Conservation (phyloP, 495 filamentous ascomycete genomes). For the Saxispiralis lemnorum region DNA sequence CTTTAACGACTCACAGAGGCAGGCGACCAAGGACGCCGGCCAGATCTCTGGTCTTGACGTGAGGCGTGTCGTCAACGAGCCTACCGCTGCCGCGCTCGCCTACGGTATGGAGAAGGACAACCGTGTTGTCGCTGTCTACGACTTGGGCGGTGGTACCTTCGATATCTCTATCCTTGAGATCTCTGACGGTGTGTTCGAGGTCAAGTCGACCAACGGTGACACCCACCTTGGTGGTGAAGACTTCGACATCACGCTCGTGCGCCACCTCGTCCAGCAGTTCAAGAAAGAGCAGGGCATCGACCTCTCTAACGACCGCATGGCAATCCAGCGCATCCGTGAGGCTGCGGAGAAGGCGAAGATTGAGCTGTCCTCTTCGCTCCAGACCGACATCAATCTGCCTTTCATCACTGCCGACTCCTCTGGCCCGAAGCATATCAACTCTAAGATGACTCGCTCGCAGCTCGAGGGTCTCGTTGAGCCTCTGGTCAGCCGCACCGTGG, state of each 20-base stretch:
- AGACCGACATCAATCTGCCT: constrained; percentile 96
- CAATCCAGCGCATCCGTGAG: constrained; percentile 97
- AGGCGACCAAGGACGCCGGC: constrained; percentile 97
- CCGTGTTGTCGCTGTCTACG: constrained; percentile 37
- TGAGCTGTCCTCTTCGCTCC: constrained; percentile 85
- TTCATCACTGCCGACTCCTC: constrained; percentile 95
- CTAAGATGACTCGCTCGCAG: constrained; percentile 80
- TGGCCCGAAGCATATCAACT: constrained; percentile 95
- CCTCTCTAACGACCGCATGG: constrained; percentile 87
- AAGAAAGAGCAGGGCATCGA: constrained; percentile 91
- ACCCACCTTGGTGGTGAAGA: constrained; percentile 99
- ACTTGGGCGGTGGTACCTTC: constrained; percentile 98
- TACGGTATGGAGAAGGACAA: constrained; percentile 28
- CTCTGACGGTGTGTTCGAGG: constrained; percentile 94
- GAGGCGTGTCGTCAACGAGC: constrained; percentile 86
- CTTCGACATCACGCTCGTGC: constrained; percentile 92
- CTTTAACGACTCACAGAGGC: constrained; percentile 99
- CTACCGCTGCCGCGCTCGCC: constrained; percentile 28
- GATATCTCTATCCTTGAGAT: constrained; percentile 98
- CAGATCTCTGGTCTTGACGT: constrained; percentile 95
- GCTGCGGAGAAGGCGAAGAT: constrained; percentile 99
- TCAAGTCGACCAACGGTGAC: constrained; percentile 94
- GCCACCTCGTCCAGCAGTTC: constrained; percentile 85
- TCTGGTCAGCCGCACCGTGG: constrained; percentile 67
- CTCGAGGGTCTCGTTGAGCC: constrained; percentile 88